phyloP scores from a whole-genome alignment of 2,329 filamentous ascomycete genomes.

The Exophiala phaeomuriformis region DNA sequence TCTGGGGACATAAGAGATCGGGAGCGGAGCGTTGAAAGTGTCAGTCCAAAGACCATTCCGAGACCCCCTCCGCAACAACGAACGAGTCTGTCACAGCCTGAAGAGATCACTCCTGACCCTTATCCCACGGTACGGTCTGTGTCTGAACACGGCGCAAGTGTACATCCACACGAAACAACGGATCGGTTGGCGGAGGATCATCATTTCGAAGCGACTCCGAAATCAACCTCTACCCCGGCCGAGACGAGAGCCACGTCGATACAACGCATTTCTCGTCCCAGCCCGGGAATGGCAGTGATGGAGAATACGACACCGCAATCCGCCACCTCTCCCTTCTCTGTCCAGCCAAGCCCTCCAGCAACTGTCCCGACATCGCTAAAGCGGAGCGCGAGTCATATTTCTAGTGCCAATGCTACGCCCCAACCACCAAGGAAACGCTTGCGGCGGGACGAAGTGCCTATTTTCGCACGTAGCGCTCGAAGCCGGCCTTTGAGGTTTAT shows the following conservation, averaged over 20 bases:
- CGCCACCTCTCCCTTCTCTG: slow-evolving; percentile 14
- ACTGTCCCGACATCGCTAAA: slow-evolving; percentile 17
- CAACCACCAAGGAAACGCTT: slow-evolving; percentile 43
- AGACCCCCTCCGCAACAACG: slow-evolving; percentile 21
- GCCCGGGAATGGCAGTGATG: slow-evolving; percentile 8
- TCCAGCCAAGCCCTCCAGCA: slow-evolving; percentile 13
- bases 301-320: slow-evolving; percentile 18
- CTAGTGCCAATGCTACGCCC: slow-evolving; percentile 23
- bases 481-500: slow-evolving; percentile 28
- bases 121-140: slow-evolving; percentile 5
- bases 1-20: slow-evolving; percentile 23
- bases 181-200: slow-evolving; percentile 11
- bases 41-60: slow-evolving; percentile 28
- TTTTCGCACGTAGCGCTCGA: slow-evolving; percentile 43
- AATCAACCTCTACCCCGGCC: slow-evolving; percentile 12
- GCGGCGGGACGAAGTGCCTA: slow-evolving; percentile 47
- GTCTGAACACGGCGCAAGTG: slow-evolving; percentile 1
- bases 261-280: slow-evolving; percentile 13
- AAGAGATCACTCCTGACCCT: slow-evolving; percentile 9
- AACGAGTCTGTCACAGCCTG: slow-evolving; percentile 11
- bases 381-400: slow-evolving; percentile 24
- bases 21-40: slow-evolving; percentile 26
- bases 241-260: slow-evolving; percentile 14
- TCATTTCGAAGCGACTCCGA: slow-evolving; percentile 14
- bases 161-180: slow-evolving; percentile 11